Base-by-base conservation (phyloP, 1,284 basidiomycete genomes). In the Naganishia liquefaciens region DNA sequence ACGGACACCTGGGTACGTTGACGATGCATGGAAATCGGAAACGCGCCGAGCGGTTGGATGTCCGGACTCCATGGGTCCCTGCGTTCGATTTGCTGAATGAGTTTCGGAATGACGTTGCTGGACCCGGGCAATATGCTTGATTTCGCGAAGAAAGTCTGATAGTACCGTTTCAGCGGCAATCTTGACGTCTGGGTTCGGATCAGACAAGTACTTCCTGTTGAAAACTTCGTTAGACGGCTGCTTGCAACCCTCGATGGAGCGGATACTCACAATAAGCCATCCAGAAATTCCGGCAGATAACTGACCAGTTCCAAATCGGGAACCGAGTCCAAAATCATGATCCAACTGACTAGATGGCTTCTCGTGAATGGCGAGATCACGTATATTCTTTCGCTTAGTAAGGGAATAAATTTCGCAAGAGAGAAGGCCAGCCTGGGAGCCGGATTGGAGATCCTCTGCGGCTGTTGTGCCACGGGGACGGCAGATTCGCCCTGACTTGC, bases 301-400 rank as follows among this genome's bases (percentile, higher is more conserved):
- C 89, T 88, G 55, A 99, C 90, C 25, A 99, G 84, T 76, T 99
- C 94, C 57, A 99, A 82, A 75, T 99, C 94, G 1, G 96, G 96
- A 0, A 99, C 91, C 5, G 93, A 96, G 75, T 98, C 93, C 44
- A 99, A 84, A 1, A 97, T 91, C 53, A 87, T 91, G 68, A 99
- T 90, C 96, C 96, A 99, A 10, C 91, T 90, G 47, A 97, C 91
- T 33, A 99, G 85, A 76, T 95, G 99, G 77, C 91, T 97, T 69
- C 96, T 83, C 1, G 95, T 96, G 76, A 97, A 95, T 0, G 96
- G 95, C 74, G 89, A 95, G 73, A 97, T 82, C 70, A 97, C 95
- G 73, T 95, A 91, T 68, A 99, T 94, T 66, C 95, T 84, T 71
- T 99, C 94, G 40, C 89, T 85, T 13, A 99, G 84, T 19, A 99